Conservation (phyloP, 352 stramenopile genomes). For the Globisporangium polare region DNA sequence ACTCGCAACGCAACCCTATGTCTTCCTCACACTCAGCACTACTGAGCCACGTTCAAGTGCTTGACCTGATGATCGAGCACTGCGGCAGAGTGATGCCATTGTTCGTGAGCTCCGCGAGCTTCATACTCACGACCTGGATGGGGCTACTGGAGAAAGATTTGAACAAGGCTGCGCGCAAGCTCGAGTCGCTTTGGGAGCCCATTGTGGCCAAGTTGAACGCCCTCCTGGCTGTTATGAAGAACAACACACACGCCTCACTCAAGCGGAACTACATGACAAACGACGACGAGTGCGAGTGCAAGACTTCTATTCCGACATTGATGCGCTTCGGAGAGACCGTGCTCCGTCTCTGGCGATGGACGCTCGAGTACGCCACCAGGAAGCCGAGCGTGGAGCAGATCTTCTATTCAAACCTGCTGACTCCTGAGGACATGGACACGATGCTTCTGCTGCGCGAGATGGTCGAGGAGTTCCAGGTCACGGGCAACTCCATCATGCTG, state of each 20-base stretch:
- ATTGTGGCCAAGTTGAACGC: not conserved
- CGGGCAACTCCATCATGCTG: not conserved
- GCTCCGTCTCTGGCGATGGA: not conserved
- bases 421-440: not conserved
- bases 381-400: not conserved
- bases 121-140: not conserved
- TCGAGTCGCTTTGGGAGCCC: not conserved
- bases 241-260: not conserved
- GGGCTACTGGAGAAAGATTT: not conserved
- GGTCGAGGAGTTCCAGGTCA: not conserved
- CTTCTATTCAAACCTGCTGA: not conserved
- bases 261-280: too few species aligned
- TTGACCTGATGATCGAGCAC: slow-evolving; percentile 1
- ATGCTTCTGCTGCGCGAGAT: not conserved
- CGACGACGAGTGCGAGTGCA: too few species aligned
- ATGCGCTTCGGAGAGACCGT: not conserved
- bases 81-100: not conserved
- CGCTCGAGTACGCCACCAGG: not conserved
- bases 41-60: not conserved
- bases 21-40: not conserved
- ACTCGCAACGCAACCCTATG: not conserved
- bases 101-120: not conserved
- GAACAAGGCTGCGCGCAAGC: not conserved
- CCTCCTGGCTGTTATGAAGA: not conserved
- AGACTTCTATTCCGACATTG: not conserved